Percentiles rank a stretch among this genome's conserved stretches.
Conservation (phyloP, 1,139 yeast genomes). For the Candida dubliniensis region DNA sequence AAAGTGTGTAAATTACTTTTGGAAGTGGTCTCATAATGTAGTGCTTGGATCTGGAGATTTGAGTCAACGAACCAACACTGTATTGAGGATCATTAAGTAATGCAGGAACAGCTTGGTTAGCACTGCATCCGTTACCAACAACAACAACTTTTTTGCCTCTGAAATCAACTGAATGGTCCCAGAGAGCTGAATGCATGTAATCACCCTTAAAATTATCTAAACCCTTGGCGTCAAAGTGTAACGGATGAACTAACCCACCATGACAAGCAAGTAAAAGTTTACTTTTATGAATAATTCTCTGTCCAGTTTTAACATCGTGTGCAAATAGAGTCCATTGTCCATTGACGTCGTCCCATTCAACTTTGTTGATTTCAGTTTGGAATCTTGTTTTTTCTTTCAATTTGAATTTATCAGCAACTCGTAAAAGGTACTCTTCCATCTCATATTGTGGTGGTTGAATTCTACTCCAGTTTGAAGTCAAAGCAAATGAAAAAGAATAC, state of each 20-base stretch:
- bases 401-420: constrained; percentile 37
- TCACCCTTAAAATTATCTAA: constrained; percentile 44
- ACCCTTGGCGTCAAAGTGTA: constrained; percentile 32
- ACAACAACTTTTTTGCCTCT: constrained; percentile 36
- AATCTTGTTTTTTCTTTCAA: constrained; percentile 32
- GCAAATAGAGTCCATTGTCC: constrained; percentile 39
- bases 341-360: constrained; percentile 30
- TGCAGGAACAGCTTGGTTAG: constrained; percentile 42
- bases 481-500: constrained; percentile 43
- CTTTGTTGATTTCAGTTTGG: constrained; percentile 28
- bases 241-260: constrained; percentile 43
- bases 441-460: constrained; percentile 51
- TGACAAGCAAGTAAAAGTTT: constrained; percentile 33
- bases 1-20: not conserved
- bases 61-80: constrained; percentile 31
- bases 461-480: constrained; percentile 46
- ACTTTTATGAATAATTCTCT: constrained; percentile 26
- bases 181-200: constrained; percentile 50
- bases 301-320: constrained; percentile 37
- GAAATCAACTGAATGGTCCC: constrained; percentile 43
- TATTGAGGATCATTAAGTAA: constrained; percentile 25
- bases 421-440: constrained; percentile 45
- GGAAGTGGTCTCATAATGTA: constrained; percentile 45
- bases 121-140: constrained; percentile 48
- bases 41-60: constrained; percentile 39